These are phyloP conservation scores for Dactylis glomerata DNA, from an alignment of 176 grass and related monocot genomes.

Conservation along the genomic window DNA sequence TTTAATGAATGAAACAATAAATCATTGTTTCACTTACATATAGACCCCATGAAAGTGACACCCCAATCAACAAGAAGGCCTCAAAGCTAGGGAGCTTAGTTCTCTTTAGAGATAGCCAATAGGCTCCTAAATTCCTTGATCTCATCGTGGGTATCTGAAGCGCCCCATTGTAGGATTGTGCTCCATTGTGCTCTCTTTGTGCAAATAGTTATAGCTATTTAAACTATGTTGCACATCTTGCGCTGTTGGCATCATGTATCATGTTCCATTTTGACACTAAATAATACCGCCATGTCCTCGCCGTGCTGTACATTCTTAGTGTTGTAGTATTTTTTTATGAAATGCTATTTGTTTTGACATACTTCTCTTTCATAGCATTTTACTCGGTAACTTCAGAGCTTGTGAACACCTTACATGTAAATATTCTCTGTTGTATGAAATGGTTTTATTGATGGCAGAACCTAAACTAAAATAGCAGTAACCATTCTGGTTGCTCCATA, in stretches of 20 bases:
- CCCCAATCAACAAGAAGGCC: too few relatives aligned
- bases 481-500: neutral
- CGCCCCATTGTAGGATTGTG: neutral
- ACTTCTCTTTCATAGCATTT: constrained; percentile 2
- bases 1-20: too few relatives aligned
- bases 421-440: neutral
- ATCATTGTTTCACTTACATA: too few relatives aligned
- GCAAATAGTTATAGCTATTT: neutral
- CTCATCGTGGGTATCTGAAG: neutral
- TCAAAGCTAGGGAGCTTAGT: too few relatives aligned
- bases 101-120: too few relatives aligned
- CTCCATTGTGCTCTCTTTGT: neutral
- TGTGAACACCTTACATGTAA: neutral
- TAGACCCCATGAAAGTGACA: too few relatives aligned
- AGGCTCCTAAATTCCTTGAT: neutral
- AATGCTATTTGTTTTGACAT: neutral
- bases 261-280: neutral
- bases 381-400: neutral
- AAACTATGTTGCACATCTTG: neutral
- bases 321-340: neutral
- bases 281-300: neutral
- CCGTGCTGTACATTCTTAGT: neutral
- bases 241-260: neutral
- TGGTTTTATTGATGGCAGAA: neutral
- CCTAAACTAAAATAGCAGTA: neutral